Evolutionary conservation across 495 filamentous ascomycete species (phyloP).

Genomic region (Zalerion maritima): DNA sequence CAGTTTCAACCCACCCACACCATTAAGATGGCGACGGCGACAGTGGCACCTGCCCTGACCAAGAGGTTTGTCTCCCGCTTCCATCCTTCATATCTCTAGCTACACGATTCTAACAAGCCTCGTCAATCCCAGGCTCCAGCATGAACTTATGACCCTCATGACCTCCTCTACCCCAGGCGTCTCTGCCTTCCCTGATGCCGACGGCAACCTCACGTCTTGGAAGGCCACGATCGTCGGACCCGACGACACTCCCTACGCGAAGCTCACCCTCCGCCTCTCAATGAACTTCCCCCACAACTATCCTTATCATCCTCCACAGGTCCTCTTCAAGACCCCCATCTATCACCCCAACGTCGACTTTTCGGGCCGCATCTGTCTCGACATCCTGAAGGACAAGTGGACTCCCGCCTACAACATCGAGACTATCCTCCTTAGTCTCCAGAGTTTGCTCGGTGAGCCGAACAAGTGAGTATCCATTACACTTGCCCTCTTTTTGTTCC

Average conservation of each 20-base stretch:
- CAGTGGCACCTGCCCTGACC: too few relatives aligned
- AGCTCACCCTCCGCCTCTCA: constrained; percentile 81
- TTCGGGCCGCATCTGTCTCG: constrained; percentile 82
- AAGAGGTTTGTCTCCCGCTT: too few relatives aligned
- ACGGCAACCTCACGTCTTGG: constrained; percentile 85
- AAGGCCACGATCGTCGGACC: constrained; percentile 88
- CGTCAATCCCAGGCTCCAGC: constrained; percentile 55
- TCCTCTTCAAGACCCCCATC: constrained; percentile 86
- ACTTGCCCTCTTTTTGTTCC: background rate
- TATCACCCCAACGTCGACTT: constrained; percentile 93
- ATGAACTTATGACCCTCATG: constrained; percentile 97
- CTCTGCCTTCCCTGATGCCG: constrained; percentile 83
- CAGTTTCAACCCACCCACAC: too few relatives aligned
- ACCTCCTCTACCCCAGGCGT: constrained; percentile 82
- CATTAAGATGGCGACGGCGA: too few relatives aligned
- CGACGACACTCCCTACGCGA: constrained; percentile 77
- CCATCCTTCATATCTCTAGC: too few relatives aligned
- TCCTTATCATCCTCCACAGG: constrained; percentile 81
- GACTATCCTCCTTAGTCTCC: constrained; percentile 80
- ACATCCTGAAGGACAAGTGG: constrained; percentile 98
- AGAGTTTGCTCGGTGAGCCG: constrained; percentile 89
- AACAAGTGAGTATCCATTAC: constrained; percentile 61
- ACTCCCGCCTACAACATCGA: constrained; percentile 86
- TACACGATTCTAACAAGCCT: too few relatives aligned
- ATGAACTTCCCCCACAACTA: constrained; percentile 88